Evolutionary conservation across 352 stramenopile species (phyloP).

Genomic region (Globisporangium viniferum): DNA sequence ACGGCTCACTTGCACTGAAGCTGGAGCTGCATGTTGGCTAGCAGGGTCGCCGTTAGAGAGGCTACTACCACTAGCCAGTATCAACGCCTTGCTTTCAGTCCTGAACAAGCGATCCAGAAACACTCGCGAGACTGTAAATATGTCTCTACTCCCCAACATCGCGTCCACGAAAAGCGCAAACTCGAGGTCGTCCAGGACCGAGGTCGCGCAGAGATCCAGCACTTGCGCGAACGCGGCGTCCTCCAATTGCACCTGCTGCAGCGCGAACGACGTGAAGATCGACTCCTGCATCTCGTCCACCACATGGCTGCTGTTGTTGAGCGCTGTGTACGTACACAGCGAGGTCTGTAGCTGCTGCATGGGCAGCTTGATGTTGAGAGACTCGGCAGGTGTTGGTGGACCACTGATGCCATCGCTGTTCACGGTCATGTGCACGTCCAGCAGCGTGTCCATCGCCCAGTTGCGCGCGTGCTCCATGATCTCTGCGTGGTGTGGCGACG

Average conservation of each 20-base stretch:
- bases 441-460: constrained; percentile 44
- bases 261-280: constrained; percentile 18
- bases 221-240: constrained; percentile 16
- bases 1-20: not conserved
- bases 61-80: not conserved
- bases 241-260: constrained; percentile 18
- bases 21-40: not conserved
- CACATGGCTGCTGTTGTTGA: constrained; percentile 15
- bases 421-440: constrained; percentile 16
- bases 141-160: constrained; percentile 5
- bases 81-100: not conserved
- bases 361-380: constrained; percentile 6
- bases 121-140: not conserved
- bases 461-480: constrained; percentile 9
- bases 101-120: constrained; percentile 6
- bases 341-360: constrained; percentile 37
- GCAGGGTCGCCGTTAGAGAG: not conserved
- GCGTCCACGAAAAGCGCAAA: constrained; percentile 20
- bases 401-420: not conserved
- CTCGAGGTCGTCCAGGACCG: constrained; percentile 21
- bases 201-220: constrained; percentile 29
- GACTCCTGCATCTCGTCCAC: constrained; percentile 30
- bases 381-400: not conserved
- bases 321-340: constrained; percentile 30
- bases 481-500: not conserved